Percentiles rank a stretch among this genome's conserved stretches.
These are phyloP conservation scores for Candida pseudofarinosa DNA, from an alignment of 805 yeast species.

Conservation along the genomic window DNA sequence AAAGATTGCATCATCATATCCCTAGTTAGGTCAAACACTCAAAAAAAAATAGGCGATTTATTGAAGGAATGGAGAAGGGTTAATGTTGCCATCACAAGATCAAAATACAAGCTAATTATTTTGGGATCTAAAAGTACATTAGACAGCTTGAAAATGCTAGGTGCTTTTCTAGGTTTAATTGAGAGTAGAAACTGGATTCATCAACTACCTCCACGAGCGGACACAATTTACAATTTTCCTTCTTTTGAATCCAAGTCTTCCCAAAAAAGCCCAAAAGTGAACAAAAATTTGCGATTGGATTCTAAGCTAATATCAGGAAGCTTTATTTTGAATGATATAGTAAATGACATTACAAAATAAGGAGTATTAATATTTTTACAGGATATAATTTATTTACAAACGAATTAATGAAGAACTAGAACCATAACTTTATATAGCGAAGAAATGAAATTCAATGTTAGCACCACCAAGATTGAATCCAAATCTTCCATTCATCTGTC, in stretches of 20 bases:
- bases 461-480: conserved; percentile 19
- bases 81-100: conserved; percentile 92
- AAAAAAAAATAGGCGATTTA: conserved; percentile 66
- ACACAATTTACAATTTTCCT: conserved; percentile 30
- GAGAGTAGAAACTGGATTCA: conserved; percentile 61
- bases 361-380: conserved; percentile 1
- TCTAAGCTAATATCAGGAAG: conserved; percentile 6
- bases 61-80: conserved; percentile 86
- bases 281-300: neutral
- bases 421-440: conserved; percentile 22
- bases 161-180: conserved; percentile 57
- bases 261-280: neutral
- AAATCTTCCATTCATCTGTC: neutral
- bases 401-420: neutral
- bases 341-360: conserved; percentile 22
- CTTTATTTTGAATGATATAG: conserved; percentile 24
- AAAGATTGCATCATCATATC: conserved; percentile 89
- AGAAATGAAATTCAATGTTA: conserved; percentile 31
- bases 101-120: conserved; percentile 76
- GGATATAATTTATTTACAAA: conserved; percentile 4
- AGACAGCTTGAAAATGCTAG: conserved; percentile 45
- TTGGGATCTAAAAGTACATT: conserved; percentile 75
- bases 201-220: conserved; percentile 45
- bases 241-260: neutral
- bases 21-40: conserved; percentile 74